Percentiles rank a stretch among this genome's conserved stretches.
Conservation (phyloP, 768 basidiomycete species). For the Cystofilobasidium capitatum region DNA sequence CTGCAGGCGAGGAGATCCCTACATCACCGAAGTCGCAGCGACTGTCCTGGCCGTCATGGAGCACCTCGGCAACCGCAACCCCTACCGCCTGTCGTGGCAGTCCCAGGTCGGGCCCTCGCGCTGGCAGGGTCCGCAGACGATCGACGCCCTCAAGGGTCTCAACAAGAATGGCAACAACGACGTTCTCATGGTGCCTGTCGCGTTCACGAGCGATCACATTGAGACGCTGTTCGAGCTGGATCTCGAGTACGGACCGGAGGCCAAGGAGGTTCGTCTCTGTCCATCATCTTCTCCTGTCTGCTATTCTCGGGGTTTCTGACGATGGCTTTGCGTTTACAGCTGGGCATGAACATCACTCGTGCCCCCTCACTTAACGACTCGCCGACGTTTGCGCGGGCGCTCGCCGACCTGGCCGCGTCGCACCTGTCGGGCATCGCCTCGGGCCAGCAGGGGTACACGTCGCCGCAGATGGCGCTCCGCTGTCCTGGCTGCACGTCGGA, state of each 20-base stretch:
- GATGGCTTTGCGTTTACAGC: conserved; percentile 45
- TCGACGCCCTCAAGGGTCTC: conserved; percentile 66
- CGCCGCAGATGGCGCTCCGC: conserved; percentile 69
- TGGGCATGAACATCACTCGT: conserved; percentile 78
- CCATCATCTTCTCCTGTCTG: too few species aligned
- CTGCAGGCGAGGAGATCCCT: conserved; percentile 81
- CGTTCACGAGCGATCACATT: conserved; percentile 98
- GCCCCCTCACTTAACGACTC: conserved; percentile 89
- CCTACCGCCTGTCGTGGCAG: conserved; percentile 91
- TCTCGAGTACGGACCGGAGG: conserved; percentile 84
- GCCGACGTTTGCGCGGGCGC: conserved; percentile 85
- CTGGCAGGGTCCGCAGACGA: conserved; percentile 97
- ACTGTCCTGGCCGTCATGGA: conserved; percentile 91
- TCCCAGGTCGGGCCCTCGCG: conserved; percentile 92
- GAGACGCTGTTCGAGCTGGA: conserved; percentile 97
- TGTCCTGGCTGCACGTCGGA: conserved; percentile 91
- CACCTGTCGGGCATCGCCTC: conserved; percentile 60
- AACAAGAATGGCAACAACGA: conserved; percentile 44
- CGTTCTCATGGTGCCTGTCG: conserved; percentile 75
- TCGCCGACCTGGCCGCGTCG: conserved; percentile 77
- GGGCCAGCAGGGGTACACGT: conserved; percentile 55
- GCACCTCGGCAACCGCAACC: conserved; percentile 48
- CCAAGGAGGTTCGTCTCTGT: conserved; percentile 59
- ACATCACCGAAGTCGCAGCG: conserved; percentile 87
- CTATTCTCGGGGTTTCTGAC: neutral